Conservation (phyloP, 2,329 filamentous ascomycete species). For the Pseudocercospora musae region DNA sequence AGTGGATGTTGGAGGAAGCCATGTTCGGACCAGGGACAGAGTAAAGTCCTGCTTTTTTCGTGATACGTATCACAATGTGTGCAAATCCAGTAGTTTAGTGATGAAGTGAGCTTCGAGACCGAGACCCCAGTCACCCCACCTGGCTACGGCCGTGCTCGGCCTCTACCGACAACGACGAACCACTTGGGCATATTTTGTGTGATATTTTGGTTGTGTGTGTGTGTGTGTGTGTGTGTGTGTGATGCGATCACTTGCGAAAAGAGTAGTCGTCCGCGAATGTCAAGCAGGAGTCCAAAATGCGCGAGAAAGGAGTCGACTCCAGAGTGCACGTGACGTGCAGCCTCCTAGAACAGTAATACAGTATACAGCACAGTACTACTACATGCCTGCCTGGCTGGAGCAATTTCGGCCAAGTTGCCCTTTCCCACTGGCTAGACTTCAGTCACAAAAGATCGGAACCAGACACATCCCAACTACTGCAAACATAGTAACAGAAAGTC, state of each 20-base stretch:
- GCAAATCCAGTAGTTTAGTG: conserved; percentile 2
- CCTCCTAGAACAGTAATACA: no score
- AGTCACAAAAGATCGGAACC: neutral
- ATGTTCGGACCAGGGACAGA: conserved; percentile 7
- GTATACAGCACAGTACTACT: no score
- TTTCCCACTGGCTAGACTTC: neutral
- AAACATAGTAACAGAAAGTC: neutral
- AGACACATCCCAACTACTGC: neutral
- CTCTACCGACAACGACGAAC: no score
- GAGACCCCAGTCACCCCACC: no score
- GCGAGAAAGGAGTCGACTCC: neutral
- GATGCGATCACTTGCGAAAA: no score
- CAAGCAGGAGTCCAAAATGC: neutral
- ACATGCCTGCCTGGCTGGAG: neutral
- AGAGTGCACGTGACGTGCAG: neutral
- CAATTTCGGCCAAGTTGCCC: neutral
- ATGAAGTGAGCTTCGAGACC: neutral
- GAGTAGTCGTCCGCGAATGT: no score
- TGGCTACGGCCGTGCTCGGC: neutral
- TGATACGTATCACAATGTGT: neutral
- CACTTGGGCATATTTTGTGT: neutral
- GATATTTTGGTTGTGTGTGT: neutral
- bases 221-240: no score
- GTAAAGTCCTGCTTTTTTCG: neutral
- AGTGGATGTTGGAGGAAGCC: conserved; percentile 57